Evolutionary conservation across 2,329 filamentous ascomycete genomes (phyloP), one percentile per base, ranked within the genome.

Genomic region (Kalmusia sp.): DNA sequence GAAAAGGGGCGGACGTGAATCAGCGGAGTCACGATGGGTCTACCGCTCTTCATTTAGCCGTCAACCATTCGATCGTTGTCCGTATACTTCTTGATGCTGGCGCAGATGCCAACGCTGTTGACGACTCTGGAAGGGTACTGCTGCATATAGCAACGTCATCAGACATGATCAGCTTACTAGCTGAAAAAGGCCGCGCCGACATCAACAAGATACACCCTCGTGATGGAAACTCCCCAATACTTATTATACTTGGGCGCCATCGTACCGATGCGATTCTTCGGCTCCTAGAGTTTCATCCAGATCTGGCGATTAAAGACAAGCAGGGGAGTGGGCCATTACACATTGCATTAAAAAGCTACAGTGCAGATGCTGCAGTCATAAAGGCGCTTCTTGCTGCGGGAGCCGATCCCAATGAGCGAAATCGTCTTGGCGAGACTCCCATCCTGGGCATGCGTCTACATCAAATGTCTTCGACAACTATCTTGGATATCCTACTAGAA

Each of bases 401-500:
- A 11, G 52, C 45, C 22, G 52, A 61, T 49, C 33, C 34, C n/a
- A 51, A 52, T 30, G 38, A 46, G 21, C 39, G 27, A 22, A 55
- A 57, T 21, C 31, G 25, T 12, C 11, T 12, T 12, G 40, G 50
- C 14, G 30, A 35, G 7, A 50, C 47, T 2, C 51, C 46, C 12
- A 40, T 52, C 30, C 48, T 45, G 35, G 38, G 19, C 21, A 45
- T 50, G 19, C 27, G 50, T 19, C 17, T 44, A 27, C 24, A 49
- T 5, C 45, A 33, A 33, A 9, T 34, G 30, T 25, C 50, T 9
- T 53, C 51, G 19, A 22, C 45, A 12, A 27, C 34, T 25, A 4
- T 61, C 14, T 47, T 72, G 6, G 27, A 47, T n/a, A 2, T 61
- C 7, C 49, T 72, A 12, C n/a, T 70, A 1, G 41, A 60, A 4